Conservation (phyloP, 441 rosid genomes). For the Bocquillonia castaneifolia region DNA sequence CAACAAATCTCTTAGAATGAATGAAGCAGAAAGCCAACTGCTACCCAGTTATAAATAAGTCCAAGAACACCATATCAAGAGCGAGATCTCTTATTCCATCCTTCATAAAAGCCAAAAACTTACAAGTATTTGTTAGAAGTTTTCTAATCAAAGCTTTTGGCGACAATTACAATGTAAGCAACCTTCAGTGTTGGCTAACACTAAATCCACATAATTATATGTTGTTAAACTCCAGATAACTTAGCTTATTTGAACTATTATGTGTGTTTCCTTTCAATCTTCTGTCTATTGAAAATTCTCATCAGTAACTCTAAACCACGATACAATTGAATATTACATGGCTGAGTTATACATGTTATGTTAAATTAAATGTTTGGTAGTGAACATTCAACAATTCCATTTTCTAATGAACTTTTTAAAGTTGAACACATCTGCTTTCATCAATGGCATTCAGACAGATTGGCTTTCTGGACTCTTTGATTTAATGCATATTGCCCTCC, state of each 20-base stretch:
- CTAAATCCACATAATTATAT: background rate
- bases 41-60: background rate
- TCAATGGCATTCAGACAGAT: background rate
- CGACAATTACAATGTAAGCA: background rate
- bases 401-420: background rate
- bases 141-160: background rate
- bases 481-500: background rate
- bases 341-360: no score
- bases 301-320: background rate
- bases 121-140: no score
- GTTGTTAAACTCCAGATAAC: no score
- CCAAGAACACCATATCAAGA: background rate
- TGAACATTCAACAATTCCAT: background rate
- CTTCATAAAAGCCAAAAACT: background rate
- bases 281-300: background rate
- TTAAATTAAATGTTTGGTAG: no score
- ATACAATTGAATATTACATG: background rate
- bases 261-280: no score
- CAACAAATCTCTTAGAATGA: slow-evolving; percentile 7
- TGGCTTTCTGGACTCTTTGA: background rate
- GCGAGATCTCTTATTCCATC: background rate
- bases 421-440: background rate
- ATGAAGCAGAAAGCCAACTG: background rate
- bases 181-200: background rate
- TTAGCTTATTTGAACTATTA: background rate